Evolutionary conservation across 148 eudicot species (phyloP).

Genomic region (Simmondsia chinensis): DNA sequence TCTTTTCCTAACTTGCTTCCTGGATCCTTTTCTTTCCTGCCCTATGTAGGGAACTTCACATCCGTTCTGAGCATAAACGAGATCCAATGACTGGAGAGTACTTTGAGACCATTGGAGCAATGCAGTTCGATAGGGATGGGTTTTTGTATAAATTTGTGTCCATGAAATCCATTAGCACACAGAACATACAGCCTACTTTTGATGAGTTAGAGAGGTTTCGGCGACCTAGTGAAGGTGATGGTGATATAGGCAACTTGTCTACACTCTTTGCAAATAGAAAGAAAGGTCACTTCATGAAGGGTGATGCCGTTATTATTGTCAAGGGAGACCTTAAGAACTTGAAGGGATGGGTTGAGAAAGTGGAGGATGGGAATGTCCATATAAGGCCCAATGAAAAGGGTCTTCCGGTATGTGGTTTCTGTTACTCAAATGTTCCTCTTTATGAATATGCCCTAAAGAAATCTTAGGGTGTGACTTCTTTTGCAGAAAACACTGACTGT

Average conservation of each 20-base stretch:
- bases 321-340: conserved; percentile 93
- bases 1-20: conserved; percentile 5
- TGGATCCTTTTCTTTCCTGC: neutral
- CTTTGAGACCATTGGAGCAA: conserved; percentile 70
- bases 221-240: conserved; percentile 84
- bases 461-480: neutral
- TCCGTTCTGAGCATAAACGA: conserved; percentile 82
- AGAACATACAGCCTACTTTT: conserved; percentile 82
- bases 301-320: conserved; percentile 79
- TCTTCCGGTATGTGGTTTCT: conserved; percentile 46
- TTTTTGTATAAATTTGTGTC: conserved; percentile 77
- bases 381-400: conserved; percentile 73
- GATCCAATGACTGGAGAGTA: conserved; percentile 82
- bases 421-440: neutral
- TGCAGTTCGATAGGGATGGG: conserved; percentile 97
- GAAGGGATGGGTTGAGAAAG: conserved; percentile 96
- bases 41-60: conserved; percentile 61
- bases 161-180: conserved; percentile 71
- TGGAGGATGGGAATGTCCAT: conserved; percentile 90
- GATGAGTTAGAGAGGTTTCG: conserved; percentile 96
- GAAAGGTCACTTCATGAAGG: conserved; percentile 99
- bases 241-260: conserved; percentile 75
- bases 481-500: conserved; percentile 79
- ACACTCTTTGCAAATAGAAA: conserved; percentile 88
- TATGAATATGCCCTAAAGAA: conserved; percentile 2